Percentiles rank a stretch among this genome's conserved stretches.
Conservation (phyloP, 768 basidiomycete genomes). For the Pholiota microspora region DNA sequence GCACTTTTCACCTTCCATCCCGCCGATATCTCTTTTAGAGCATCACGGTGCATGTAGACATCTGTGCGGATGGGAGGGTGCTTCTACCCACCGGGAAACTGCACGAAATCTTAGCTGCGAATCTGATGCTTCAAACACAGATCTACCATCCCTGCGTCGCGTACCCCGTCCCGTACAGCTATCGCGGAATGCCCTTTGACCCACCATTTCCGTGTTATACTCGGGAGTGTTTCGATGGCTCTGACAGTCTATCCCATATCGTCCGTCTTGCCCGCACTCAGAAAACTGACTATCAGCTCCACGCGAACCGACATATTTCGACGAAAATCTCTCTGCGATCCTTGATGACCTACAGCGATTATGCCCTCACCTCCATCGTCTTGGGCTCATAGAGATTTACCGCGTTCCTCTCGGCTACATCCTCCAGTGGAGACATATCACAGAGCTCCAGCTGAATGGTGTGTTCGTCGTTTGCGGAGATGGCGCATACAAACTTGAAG, state of each 20-base stretch:
- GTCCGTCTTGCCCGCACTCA: neutral
- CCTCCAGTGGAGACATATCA: neutral
- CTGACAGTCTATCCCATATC: neutral
- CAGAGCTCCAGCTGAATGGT: neutral
- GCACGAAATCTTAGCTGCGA: neutral
- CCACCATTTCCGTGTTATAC: neutral
- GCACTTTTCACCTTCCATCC: neutral
- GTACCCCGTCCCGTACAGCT: too few species aligned
- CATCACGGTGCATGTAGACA: neutral
- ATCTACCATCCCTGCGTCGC: too few species aligned
- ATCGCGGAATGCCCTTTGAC: too few species aligned
- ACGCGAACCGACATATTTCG: neutral
- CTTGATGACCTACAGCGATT: neutral
- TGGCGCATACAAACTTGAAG: too few species aligned
- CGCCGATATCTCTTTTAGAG: neutral
- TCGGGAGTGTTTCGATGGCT: neutral
- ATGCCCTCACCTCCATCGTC: neutral
- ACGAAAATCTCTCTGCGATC: neutral
- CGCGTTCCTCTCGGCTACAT: neutral
- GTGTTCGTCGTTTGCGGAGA: neutral
- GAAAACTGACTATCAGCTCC: neutral
- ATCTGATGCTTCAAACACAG: too few species aligned
- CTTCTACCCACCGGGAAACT: neutral
- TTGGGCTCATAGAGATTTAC: neutral
- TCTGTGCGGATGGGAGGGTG: neutral